Base-by-base conservation (phyloP, 768 basidiomycete species). In the Suillus ampliporus region DNA sequence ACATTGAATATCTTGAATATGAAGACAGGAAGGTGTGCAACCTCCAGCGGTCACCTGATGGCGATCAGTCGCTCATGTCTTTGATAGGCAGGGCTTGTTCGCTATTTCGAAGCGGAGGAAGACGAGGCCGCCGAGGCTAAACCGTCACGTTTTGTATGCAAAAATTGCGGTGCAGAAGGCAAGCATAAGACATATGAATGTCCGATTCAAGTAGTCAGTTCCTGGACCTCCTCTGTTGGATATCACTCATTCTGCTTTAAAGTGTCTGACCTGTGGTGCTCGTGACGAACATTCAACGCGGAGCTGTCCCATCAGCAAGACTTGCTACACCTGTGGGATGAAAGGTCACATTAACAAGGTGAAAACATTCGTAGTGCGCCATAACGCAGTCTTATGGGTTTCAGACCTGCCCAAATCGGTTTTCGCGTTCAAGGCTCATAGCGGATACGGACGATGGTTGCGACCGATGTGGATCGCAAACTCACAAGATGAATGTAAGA, bases 231-330 rank as follows among this genome's bases (percentile, higher is more conserved):
- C 31, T 40, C 47, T 28, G 17, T 4, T 37, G 9, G 46, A 37
- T 26, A 11, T 53, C 51, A 11, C 59, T 65, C 60, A 14, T 58
- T 40, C 21, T 21, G 53, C 57, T 57, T 28, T 14, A 2, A 58
- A 94, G 92, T 94, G 92, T 71, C 72, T 90, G 61, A 92, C 89
- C 28, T 94, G 92, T 70, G 92, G 92, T 61, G 90, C 83, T 35
- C 86, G 89, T 56, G 85, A 94, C 68, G 92, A 94, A 64, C 92
- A 94, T 74, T 79, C 82, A 4, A 92, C 92, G 19, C 81, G 88
- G 44, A 86, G 86, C 57, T 94, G 92, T 75, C 91, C 92, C 3
- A 89, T 92, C 64, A 88, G 86, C 75, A 93, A 93, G 74, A 87
- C 84, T 0, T 94, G 92, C 69, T 94, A 86, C 68, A 83, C 80